Evolutionary conservation across 1,284 basidiomycete species (phyloP), one percentile per base, ranked within the genome.

Genomic region (Leccinum fuscescens): DNA sequence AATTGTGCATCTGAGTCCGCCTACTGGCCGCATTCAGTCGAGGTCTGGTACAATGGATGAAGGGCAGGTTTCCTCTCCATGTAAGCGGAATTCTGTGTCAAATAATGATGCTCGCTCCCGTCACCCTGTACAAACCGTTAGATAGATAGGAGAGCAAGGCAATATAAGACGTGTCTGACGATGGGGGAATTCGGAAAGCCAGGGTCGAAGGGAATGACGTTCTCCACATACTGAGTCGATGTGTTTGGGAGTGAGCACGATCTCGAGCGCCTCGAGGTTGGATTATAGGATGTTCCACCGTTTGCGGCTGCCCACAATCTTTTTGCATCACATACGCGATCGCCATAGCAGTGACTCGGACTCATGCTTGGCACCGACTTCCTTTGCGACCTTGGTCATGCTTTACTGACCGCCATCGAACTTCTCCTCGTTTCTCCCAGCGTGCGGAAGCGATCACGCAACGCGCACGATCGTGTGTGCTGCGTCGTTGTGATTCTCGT

Each of bases 321-420:
- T 82, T 83, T 54, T 79, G 76, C 76, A 82, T 74, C 7, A 82
- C 62, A 59, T 82, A 83, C 11, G 81, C 80, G 54, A 82, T 80
- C 72, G 79, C 8, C 74, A 77, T 68, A 58, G 51, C 69, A 3
- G 68, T 70, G 51, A 72, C 31, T 37, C 6, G 35, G 35, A 37
- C 14, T 27, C 27, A 12, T 68, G 66, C 29, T 60, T 62, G 0
- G 68, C 55, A 5, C 66, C 68, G 9, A 68, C 55, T 54, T 69
- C 62, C 37, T 72, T 62, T 7, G 67, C 67, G 12, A 71, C 60
- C 33, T 64, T 58, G 6, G 54, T 59, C 33, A 68, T 6, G 64
- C 66, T 11, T 14, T 9, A 6, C 59, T 61, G 3, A 68, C n/a
- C 0, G 55, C 57, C 17, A 3, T 61, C 54, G 2, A 35, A 35